These are phyloP conservation scores for Phytophthora kernoviae DNA, from an alignment of 352 stramenopile species.

Conservation along the genomic window DNA sequence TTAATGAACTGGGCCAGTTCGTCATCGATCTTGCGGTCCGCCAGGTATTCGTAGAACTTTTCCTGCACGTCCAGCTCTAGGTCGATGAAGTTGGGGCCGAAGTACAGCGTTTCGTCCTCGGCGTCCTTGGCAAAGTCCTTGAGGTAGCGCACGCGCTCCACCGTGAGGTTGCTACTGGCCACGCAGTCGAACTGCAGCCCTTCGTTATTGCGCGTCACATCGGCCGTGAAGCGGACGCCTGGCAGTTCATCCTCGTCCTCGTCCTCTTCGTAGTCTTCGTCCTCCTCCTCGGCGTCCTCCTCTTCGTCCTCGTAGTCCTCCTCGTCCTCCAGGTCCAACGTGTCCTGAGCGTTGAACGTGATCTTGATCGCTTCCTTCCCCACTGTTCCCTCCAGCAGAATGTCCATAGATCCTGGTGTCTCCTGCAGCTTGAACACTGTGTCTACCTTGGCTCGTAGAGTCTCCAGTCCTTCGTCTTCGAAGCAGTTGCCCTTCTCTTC, in stretches of 20 bases:
- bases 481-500: slow-evolving; percentile 89
- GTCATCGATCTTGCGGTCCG: slow-evolving; percentile 81
- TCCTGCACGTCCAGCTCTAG: slow-evolving; percentile 87
- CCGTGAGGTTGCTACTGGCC: slow-evolving; percentile 79
- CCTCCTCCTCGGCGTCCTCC: slow-evolving; percentile 39
- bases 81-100: slow-evolving; percentile 82
- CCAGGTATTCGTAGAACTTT: slow-evolving; percentile 80
- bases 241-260: slow-evolving; percentile 72
- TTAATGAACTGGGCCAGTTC: slow-evolving; percentile 86
- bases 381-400: slow-evolving; percentile 61
- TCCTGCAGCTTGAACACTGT: slow-evolving; percentile 73
- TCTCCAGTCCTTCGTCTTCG: slow-evolving; percentile 70
- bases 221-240: slow-evolving; percentile 78
- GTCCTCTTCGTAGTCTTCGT: slow-evolving; percentile 55
- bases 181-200: slow-evolving; percentile 85
- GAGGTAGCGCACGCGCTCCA: slow-evolving; percentile 79
- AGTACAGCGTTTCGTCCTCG: slow-evolving; percentile 74
- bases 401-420: slow-evolving; percentile 61
- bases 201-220: slow-evolving; percentile 72
- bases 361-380: slow-evolving; percentile 66
- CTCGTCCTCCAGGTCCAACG: slow-evolving; percentile 71
- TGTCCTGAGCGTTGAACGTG: slow-evolving; percentile 83
- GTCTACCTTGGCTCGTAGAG: slow-evolving; percentile 69
- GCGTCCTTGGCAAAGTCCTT: slow-evolving; percentile 53
- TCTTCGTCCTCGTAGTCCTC: slow-evolving; percentile 61